phyloP scores from a whole-genome alignment of 2,329 filamentous ascomycete genomes.

The Fusarium proliferatum region DNA sequence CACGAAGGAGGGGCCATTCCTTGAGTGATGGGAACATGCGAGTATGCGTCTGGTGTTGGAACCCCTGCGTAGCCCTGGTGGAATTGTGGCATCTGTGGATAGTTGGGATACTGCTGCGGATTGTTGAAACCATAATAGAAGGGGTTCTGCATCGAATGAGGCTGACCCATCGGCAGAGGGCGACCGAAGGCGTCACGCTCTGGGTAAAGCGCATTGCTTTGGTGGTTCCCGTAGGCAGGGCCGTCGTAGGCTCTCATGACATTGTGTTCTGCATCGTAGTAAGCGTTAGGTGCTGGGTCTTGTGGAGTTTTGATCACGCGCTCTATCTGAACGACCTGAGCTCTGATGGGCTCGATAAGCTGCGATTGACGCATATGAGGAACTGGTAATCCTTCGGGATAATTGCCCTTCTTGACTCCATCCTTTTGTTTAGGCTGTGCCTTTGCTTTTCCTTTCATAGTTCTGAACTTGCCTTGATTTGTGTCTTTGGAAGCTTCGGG shows the following conservation, averaged over 20 bases:
- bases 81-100: constrained; percentile 32
- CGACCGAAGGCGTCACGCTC: constrained; percentile 46
- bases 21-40: constrained; percentile 48
- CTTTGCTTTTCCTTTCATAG: constrained; percentile 16
- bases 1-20: constrained; percentile 42
- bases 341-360: constrained; percentile 59
- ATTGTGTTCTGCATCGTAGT: constrained; percentile 64
- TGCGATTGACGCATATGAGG: constrained; percentile 54
- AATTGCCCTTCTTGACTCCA: constrained; percentile 40
- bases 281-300: constrained; percentile 70
- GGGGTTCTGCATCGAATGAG: constrained; percentile 57
- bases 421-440: constrained; percentile 26
- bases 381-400: constrained; percentile 44
- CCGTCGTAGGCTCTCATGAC: constrained; percentile 69
- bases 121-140: constrained; percentile 55
- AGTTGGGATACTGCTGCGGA: constrained; percentile 35
- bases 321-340: constrained; percentile 65
- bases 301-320: constrained; percentile 63
- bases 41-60: constrained; percentile 31
- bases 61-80: constrained; percentile 15
- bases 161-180: constrained; percentile 55
- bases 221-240: constrained; percentile 63
- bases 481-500: constrained; percentile 13
- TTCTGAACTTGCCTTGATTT: constrained; percentile 36
- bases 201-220: constrained; percentile 59